A percentile compares a stretch with the other conserved stretches of the same genome.
phyloP scores from a whole-genome alignment of 2,329 filamentous ascomycete genomes.

The Fusarium newnesense region DNA sequence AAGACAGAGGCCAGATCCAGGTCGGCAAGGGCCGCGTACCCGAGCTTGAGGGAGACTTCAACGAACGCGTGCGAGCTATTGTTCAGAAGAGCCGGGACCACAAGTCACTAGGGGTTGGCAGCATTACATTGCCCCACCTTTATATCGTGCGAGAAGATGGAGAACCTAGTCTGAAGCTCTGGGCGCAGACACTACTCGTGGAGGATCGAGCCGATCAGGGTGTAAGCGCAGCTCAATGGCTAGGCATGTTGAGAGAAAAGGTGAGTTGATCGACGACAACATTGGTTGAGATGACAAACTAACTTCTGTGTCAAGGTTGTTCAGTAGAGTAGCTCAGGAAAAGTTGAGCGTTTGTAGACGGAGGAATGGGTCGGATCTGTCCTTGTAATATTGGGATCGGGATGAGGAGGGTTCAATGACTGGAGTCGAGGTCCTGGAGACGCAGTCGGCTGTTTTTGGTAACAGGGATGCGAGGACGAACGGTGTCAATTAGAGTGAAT shows the following conservation, averaged over 20 bases:
- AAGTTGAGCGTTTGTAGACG: constrained; percentile 31
- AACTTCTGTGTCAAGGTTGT: constrained; percentile 45
- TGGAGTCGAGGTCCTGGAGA: constrained; percentile 39
- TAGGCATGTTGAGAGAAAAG: constrained; percentile 94
- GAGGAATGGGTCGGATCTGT: constrained; percentile 27
- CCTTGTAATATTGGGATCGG: constrained; percentile 39
- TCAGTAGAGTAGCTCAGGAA: constrained; percentile 43
- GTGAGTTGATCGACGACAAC: constrained; percentile 57
- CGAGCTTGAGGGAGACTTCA: constrained; percentile 94
- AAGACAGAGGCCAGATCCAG: constrained; percentile 84
- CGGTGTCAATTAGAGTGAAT: constrained; percentile 44
- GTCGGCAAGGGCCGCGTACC: constrained; percentile 91
- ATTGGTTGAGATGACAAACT: constrained; percentile 12
- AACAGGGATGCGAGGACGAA: constrained; percentile 33
- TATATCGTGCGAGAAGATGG: constrained; percentile 96
- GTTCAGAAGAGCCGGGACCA: constrained; percentile 93
- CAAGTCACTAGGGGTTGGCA: constrained; percentile 86
- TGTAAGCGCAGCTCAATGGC: constrained; percentile 92
- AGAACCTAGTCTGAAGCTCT: constrained; percentile 92
- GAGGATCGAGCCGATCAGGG: constrained; percentile 96
- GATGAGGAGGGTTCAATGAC: constrained; percentile 35
- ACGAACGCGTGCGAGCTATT: constrained; percentile 89
- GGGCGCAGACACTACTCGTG: constrained; percentile 95
- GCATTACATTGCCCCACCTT: constrained; percentile 90
- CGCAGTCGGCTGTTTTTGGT: constrained; percentile 29